Evolutionary conservation across 768 basidiomycete genomes (phyloP), one percentile per base, ranked within the genome.

Genomic region (Trametes coccinea): DNA sequence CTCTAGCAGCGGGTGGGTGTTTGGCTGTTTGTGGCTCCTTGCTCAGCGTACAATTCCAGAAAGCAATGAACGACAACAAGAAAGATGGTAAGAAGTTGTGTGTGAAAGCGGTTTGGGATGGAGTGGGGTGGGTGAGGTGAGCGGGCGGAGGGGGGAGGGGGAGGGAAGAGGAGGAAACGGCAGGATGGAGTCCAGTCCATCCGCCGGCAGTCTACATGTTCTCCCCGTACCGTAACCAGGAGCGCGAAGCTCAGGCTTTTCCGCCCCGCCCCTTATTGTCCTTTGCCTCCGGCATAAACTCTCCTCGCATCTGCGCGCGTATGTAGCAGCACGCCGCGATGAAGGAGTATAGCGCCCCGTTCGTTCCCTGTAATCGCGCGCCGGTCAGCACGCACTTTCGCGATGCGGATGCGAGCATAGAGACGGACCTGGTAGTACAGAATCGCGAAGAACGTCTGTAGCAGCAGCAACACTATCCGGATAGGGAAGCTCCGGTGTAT

Each of bases 301-400:
- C 93, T 69, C 87, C 89, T 17, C 83, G 78, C 62, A 80, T 72
- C 44, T 86, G 76, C 11, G 92, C 90, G 57, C 86, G 82, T 13
- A 75, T 73, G 68, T 93, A 96, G 69, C 86, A 86, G 57, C 80
- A 63, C 29, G 82, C 78, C 16, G 91, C 89, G 68, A 93, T 82
- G 52, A 92, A 69, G 27, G 90, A 92, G 81, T 86, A 97, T 52
- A 95, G 73, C 11, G 88, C 86, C 30, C 85, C 88, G 69, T 93
- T 93, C 37, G 90, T 90, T 45, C 93, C 93, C 92, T 95, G 60
- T 22, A 16, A 7, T 37, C 34, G 34, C 34, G 11, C 34, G 34
- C 11, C 34, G 34, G 34, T 37, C 34, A 37, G 34, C 11, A 7
- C 2, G 44, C 14, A n/a, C 8, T 27, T 37, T 37, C 34, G 34